phyloP scores from a whole-genome alignment of 202 grass and related monocot species.

The Schoenoplectus tabernaemontani region DNA sequence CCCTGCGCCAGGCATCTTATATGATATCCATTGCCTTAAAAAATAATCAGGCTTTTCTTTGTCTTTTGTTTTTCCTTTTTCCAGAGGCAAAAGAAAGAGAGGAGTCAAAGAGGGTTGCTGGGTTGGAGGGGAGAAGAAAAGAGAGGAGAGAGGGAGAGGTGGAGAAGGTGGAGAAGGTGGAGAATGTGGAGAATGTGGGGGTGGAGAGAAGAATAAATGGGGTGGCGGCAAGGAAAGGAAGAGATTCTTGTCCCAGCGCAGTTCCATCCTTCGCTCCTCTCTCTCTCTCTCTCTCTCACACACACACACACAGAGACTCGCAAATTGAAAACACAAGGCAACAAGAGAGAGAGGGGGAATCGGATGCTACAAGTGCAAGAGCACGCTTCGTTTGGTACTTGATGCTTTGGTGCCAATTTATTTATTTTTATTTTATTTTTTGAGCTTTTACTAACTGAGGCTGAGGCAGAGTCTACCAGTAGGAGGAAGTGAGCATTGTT shows the following conservation, averaged over 20 bases:
- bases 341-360: neutral
- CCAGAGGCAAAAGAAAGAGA: slow-evolving; percentile 13
- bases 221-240: slow-evolving; percentile 32
- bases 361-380: slow-evolving; percentile 27
- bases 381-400: slow-evolving; percentile 17
- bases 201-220: slow-evolving; percentile 2
- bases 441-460: neutral
- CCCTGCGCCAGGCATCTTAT: slow-evolving; percentile 56
- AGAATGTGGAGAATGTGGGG: neutral
- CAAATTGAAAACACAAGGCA: neutral
- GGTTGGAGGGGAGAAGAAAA: neutral
- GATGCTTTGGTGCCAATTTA: neutral
- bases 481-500: neutral
- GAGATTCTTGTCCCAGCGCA: slow-evolving; percentile 23
- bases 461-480: too few species aligned
- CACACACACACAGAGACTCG: neutral
- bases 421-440: neutral
- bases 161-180: too few species aligned
- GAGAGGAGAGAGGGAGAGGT: too few species aligned
- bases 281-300: neutral
- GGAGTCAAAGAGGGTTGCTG: slow-evolving; percentile 6
- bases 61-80: slow-evolving; percentile 9
- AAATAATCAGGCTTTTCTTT: slow-evolving; percentile 14
- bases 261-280: slow-evolving; percentile 1
- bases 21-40: neutral